phyloP scores from a whole-genome alignment of 2,329 filamentous ascomycete species.

The Curvularia sp. region DNA sequence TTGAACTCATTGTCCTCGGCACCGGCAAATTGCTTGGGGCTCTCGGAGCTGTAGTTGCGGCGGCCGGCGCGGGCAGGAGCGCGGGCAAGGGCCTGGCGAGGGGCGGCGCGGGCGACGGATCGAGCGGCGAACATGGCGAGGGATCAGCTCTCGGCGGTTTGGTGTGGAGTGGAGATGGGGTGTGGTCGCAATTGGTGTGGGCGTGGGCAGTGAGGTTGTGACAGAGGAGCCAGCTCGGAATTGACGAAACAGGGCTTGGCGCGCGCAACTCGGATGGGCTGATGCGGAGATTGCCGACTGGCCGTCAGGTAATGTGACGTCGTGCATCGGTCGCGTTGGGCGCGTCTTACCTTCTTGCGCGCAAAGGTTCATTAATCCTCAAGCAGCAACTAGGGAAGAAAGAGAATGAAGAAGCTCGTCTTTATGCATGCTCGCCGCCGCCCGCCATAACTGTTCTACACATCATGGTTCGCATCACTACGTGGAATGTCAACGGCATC shows the following conservation, averaged over 20 bases:
- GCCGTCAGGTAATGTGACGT: conserved; percentile 35
- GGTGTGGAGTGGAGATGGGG: conserved; percentile 45
- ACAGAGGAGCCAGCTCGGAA: conserved; percentile 25
- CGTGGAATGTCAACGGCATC: conserved; percentile 63
- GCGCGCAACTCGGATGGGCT: conserved; percentile 16
- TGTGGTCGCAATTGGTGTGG: conserved; percentile 27
- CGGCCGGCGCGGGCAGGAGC: conserved; percentile 68
- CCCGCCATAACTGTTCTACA: conserved; percentile 9
- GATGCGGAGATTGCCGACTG: conserved; percentile 21
- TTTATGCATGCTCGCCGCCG: conserved; percentile 12
- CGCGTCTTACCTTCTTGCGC: conserved; percentile 10
- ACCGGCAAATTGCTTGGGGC: conserved; percentile 64
- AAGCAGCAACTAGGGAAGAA: neutral
- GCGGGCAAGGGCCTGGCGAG: conserved; percentile 66
- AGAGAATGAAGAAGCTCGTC: conserved; percentile 15
- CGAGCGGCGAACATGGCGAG: conserved; percentile 48
- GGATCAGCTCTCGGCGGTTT: conserved; percentile 21
- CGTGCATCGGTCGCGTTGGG: conserved; percentile 25
- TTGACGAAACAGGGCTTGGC: conserved; percentile 32
- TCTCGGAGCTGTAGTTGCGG: conserved; percentile 73
- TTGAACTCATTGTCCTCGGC: conserved; percentile 88
- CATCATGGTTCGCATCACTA: conserved; percentile 78
- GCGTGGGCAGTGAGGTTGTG: conserved; percentile 34
- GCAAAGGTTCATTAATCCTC: neutral
- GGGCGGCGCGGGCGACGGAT: conserved; percentile 53